Base-by-base conservation (phyloP, 2,329 filamentous ascomycete species). In the Rhexocercosporidium sp. region DNA sequence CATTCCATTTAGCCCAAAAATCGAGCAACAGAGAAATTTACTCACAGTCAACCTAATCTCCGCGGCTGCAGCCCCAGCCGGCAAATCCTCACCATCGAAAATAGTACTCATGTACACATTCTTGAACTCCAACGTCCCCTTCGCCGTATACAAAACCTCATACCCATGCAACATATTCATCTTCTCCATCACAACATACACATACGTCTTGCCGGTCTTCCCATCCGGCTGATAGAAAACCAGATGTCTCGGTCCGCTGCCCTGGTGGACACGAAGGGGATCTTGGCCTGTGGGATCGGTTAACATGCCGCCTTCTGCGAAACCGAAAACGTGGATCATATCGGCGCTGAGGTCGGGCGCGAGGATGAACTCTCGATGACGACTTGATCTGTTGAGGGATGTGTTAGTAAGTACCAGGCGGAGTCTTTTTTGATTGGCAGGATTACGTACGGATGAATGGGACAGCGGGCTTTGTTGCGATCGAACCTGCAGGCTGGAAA, bases 311-410 rank as follows among this genome's bases (percentile, higher is more conserved):
- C 51, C 29, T 37, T 61, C 44, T n/a, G 27, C n/a, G n/a, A 61
- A 22, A 8, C 73, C 69, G 71, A 81, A 85, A 7, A 85, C 77
- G 54, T 80, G 81, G 37, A 85, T 72, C 0, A 79, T 63, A 66
- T 86, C 84, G 0, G 79, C 78, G 25, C 84, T 81, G 3, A 88
- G 78, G 57, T 86, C 84, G 0, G 83, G 83, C 37, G 82, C 78
- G n/a, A 86, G 68, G 12, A 85, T 66, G 72, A 80, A 86, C 11
- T 78, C 67, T 6, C 84, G 46, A 85, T 73, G 67, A 85, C 75
- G 39, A 82, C 79, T 67, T 84, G 76, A 70, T 86, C 44, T 46
- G n/a, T 3, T n/a, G 44, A 20, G 11, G 5, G 11, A 14, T 7
- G 18, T n/a, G 44, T 46, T 46, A n/a, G 5, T 8, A n/a, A 7